These are phyloP conservation scores for Annulohypoxylon stygium DNA, from an alignment of 495 filamentous ascomycete species.

Conservation along the genomic window DNA sequence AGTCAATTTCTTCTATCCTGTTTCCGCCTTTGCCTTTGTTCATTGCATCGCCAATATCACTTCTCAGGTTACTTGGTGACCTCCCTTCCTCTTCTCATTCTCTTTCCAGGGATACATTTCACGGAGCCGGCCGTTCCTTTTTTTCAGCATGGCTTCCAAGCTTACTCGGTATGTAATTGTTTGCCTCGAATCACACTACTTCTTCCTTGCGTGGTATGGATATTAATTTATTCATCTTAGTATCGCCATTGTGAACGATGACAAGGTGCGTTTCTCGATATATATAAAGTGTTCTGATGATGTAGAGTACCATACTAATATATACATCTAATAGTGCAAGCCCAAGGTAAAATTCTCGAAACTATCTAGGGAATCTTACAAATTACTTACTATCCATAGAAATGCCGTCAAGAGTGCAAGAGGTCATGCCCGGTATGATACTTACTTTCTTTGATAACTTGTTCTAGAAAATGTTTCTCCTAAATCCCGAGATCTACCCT, in stretches of 20 bases:
- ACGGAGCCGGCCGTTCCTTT: slow-evolving; percentile 27
- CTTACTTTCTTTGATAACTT: background rate
- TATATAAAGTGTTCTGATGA: background rate
- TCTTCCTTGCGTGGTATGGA: slow-evolving; percentile 26
- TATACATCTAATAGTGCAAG: slow-evolving; percentile 79
- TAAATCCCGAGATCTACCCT: background rate
- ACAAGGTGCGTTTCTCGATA: slow-evolving; percentile 78
- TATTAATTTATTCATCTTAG: slow-evolving; percentile 60
- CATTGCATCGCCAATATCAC: slow-evolving; percentile 27
- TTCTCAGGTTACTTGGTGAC: slow-evolving; percentile 26
- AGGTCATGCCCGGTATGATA: slow-evolving; percentile 85
- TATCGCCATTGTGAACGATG: slow-evolving; percentile 96
- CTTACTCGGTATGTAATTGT: slow-evolving; percentile 53
- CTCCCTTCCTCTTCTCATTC: background rate
- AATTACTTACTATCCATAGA: slow-evolving; percentile 61
- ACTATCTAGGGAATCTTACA: background rate
- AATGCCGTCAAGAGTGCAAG: slow-evolving; percentile 99
- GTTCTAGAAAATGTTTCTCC: background rate
- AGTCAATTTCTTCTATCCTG: background rate
- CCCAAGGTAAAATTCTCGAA: slow-evolving; percentile 78
- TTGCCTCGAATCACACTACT: slow-evolving; percentile 15
- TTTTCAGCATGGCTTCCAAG: slow-evolving; percentile 55
- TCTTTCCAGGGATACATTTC: background rate
- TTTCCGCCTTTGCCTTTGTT: slow-evolving; percentile 16
- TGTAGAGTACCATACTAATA: slow-evolving; percentile 33